Evolutionary conservation across 805 yeast genomes (phyloP).

Genomic region (Pichia nakasei): DNA sequence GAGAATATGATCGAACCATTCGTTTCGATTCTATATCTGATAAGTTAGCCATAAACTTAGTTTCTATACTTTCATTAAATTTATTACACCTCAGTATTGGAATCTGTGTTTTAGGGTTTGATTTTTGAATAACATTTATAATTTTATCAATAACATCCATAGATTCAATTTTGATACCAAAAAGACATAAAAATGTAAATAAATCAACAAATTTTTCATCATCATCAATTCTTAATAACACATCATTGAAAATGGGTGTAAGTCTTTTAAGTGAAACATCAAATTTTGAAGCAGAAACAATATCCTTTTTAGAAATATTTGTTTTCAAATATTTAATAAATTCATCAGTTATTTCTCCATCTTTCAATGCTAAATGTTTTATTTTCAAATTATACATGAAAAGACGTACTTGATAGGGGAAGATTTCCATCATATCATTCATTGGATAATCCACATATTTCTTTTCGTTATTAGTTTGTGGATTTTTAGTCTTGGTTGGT

Average conservation of each 20-base stretch:
- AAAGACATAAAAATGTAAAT: not conserved
- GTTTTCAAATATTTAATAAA: not conserved
- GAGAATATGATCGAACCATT: not conserved
- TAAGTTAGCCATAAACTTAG: not conserved
- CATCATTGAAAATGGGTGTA: not conserved
- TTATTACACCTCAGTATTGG: not conserved
- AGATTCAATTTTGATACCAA: not conserved
- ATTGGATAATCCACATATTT: too few relatives aligned
- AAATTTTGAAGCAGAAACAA: not conserved
- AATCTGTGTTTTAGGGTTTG: not conserved
- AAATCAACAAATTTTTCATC: not conserved
- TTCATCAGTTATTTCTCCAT: not conserved
- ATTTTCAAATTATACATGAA: not conserved
- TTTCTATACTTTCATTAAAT: not conserved
- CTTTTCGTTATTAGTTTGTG: too few relatives aligned
- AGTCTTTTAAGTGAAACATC: not conserved
- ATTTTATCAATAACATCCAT: not conserved
- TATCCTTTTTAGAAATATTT: not conserved
- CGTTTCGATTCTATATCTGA: not conserved
- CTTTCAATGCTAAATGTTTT: not conserved
- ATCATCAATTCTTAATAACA: not conserved
- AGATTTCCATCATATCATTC: too few relatives aligned
- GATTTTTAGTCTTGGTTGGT: too few relatives aligned
- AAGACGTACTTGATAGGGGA: too few relatives aligned
- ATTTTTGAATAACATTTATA: not conserved